Evolutionary conservation across 139 green algal genomes (phyloP).

Genomic region (Picochlorum sp.): DNA sequence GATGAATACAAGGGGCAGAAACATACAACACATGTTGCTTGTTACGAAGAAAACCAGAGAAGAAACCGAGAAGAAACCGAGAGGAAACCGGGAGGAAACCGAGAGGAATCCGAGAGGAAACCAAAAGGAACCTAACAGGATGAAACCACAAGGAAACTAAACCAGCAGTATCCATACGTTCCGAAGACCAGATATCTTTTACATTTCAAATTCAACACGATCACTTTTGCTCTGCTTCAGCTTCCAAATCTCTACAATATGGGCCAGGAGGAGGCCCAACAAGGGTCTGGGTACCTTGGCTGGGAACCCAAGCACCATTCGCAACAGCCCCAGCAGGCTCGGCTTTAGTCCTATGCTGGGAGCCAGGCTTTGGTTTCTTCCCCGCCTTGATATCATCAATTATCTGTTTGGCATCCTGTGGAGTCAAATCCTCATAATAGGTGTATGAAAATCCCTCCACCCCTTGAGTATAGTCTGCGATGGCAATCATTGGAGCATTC

Average conservation of each 20-base stretch:
- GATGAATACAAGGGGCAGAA: too few relatives aligned
- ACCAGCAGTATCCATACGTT: too few relatives aligned
- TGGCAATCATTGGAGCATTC: conserved; percentile 96
- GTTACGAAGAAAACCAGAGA: too few relatives aligned
- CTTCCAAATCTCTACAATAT: conserved; percentile 60
- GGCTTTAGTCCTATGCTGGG: conserved; percentile 63
- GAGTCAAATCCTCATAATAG: conserved; percentile 95
- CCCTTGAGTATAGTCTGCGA: conserved; percentile 79
- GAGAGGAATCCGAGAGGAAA: too few relatives aligned
- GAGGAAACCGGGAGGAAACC: too few relatives aligned
- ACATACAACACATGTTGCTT: too few relatives aligned
- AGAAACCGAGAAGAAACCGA: too few relatives aligned
- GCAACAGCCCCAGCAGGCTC: conserved; percentile 63
- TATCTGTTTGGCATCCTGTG: conserved; percentile 63
- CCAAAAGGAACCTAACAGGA: too few relatives aligned
- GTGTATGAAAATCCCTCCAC: conserved; percentile 80
- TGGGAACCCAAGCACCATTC: conserved; percentile 61
- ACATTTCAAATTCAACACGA: neutral
- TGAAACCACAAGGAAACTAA: too few relatives aligned
- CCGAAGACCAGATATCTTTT: too few relatives aligned
- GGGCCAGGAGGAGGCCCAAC: conserved; percentile 42
- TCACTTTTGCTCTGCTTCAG: neutral
- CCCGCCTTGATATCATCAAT: conserved; percentile 71
- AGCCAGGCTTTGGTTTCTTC: conserved; percentile 53
- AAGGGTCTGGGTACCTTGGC: conserved; percentile 37